These are phyloP conservation scores for Podochytrium sp. DNA, from an alignment of 192 early-diverging fungal species.

Conservation along the genomic window DNA sequence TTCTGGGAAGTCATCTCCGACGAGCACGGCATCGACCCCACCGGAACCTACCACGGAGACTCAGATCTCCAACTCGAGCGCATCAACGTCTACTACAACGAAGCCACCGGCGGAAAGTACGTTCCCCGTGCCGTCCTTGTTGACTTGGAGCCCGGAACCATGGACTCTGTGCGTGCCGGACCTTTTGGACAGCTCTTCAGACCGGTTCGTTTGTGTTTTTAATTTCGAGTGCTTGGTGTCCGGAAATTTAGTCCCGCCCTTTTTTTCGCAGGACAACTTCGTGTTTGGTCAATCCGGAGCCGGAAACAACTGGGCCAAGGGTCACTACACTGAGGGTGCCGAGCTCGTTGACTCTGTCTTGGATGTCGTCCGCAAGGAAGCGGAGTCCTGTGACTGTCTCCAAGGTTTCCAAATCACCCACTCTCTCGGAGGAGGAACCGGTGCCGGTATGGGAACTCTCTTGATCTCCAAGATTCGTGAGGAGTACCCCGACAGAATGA, in stretches of 20 bases:
- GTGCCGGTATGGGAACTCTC: constrained; percentile 95
- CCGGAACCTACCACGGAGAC: constrained; percentile 87
- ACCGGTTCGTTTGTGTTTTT: constrained; percentile 57
- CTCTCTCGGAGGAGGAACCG: constrained; percentile 96
- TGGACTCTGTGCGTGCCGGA: constrained; percentile 85
- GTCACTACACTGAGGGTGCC: constrained; percentile 98
- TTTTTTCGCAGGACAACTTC: constrained; percentile 79
- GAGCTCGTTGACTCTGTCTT: constrained; percentile 95
- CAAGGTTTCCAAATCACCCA: constrained; percentile 99
- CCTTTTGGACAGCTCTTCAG: constrained; percentile 90
- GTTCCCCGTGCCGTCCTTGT: constrained; percentile 88
- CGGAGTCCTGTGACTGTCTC: constrained; percentile 93
- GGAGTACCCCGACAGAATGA: constrained; percentile 98
- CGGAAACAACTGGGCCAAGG: constrained; percentile 99
- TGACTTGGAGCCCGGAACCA: constrained; percentile 97
- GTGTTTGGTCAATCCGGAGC: constrained; percentile 95
- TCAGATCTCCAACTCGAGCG: constrained; percentile 92
- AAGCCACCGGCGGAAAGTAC: constrained; percentile 74
- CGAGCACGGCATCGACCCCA: constrained; percentile 89
- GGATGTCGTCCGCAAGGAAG: constrained; percentile 96
- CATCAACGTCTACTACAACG: constrained; percentile 99
- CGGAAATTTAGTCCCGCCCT: too few species aligned
- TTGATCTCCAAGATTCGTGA: constrained; percentile 97
- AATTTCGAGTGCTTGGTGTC: too few species aligned
- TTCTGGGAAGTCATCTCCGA: constrained; percentile 95